Percentiles rank a stretch among this genome's conserved stretches.
Evolutionary conservation across 495 filamentous ascomycete genomes (phyloP).

Genomic region (Annulohypoxylon maeteangense): DNA sequence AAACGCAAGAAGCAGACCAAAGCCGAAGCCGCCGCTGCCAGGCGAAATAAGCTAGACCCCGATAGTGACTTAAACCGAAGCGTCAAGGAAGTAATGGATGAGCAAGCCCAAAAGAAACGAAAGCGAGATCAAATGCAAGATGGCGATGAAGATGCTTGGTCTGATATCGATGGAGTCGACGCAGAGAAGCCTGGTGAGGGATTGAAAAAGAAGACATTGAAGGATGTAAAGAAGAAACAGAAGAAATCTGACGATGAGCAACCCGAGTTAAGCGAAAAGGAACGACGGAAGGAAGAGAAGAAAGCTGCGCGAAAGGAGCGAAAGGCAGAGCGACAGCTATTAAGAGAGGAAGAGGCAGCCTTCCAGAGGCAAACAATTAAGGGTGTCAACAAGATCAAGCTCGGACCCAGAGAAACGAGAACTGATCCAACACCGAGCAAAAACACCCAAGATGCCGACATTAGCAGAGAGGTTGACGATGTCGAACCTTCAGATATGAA

Average conservation of each 20-base stretch:
- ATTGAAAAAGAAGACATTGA: constrained; percentile 54
- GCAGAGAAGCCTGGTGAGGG: constrained; percentile 66
- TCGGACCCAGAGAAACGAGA: constrained; percentile 40
- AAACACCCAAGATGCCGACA: constrained; percentile 44
- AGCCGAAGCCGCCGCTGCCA: constrained; percentile 78
- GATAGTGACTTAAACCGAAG: constrained; percentile 75
- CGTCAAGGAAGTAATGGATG: constrained; percentile 86
- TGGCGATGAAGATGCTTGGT: constrained; percentile 52
- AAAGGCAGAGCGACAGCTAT: constrained; percentile 46
- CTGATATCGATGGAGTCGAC: constrained; percentile 57
- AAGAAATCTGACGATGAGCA: constrained; percentile 42
- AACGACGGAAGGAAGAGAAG: constrained; percentile 51
- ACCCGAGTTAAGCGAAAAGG: constrained; percentile 36
- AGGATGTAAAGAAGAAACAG: constrained; percentile 57
- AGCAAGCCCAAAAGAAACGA: constrained; percentile 77
- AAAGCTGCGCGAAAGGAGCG: constrained; percentile 48
- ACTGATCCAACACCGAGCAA: constrained; percentile 24
- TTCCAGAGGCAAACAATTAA: constrained; percentile 49
- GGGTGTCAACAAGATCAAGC: constrained; percentile 49
- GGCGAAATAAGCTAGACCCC: constrained; percentile 85
- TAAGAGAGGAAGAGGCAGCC: constrained; percentile 56
- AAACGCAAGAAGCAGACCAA: constrained; percentile 88
- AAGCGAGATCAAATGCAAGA: constrained; percentile 54
- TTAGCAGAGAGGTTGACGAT: constrained; percentile 48
- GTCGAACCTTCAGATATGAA: constrained; percentile 44